Evolutionary conservation across 2,329 filamentous ascomycete genomes (phyloP), one percentile per base, ranked within the genome.

Genomic region (Diaporthe sp.): DNA sequence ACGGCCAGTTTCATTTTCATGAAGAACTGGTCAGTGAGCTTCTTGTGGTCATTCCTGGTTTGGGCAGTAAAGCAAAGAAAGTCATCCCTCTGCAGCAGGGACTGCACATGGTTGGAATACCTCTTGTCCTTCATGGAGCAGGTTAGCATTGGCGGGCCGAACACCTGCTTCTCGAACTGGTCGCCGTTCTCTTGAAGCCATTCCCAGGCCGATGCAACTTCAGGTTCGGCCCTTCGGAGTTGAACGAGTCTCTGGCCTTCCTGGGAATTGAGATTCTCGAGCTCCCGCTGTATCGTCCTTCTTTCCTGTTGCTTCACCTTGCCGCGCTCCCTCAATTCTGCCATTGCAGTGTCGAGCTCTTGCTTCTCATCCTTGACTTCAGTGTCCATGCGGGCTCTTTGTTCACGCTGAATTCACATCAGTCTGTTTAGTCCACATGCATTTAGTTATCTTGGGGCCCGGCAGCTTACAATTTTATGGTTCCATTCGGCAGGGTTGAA

Each of bases 141-240:
- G 75, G 90, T 93, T 44, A 98, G 86, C 80, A 97, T 90, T 0
- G 96, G 92, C 8, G 96, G 96, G 0, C 94, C 95, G 81, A 94
- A 95, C 6, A 98, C 92, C 75, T 93, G 89, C 78, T 93, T 91
- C 80, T 94, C 90, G 78, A 98, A 97, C 67, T 89, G 84, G 73
- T 88, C 82, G 76, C 89, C 89, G 81, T 99, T 92, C 3, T 91
- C 83, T 81, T 94, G 90, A 71, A 98, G 89, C 96, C 96, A 99
- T 57, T 92, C 88, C 92, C 95, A 98, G 2, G 92, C 95, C 78
- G 82, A 86, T 15, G 90, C 89, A 3, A 93, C 91, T 74, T 98
- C 94, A 0, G 82, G 82, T 15, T 92, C 93, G 0, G 89, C 22
- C 8, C 82, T 87, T 71, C 87, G 87, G 73, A 99, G 88, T 78